These are phyloP conservation scores for Fraxinus excelsior DNA, from an alignment of 257 asterid genomes.

Conservation along the genomic window DNA sequence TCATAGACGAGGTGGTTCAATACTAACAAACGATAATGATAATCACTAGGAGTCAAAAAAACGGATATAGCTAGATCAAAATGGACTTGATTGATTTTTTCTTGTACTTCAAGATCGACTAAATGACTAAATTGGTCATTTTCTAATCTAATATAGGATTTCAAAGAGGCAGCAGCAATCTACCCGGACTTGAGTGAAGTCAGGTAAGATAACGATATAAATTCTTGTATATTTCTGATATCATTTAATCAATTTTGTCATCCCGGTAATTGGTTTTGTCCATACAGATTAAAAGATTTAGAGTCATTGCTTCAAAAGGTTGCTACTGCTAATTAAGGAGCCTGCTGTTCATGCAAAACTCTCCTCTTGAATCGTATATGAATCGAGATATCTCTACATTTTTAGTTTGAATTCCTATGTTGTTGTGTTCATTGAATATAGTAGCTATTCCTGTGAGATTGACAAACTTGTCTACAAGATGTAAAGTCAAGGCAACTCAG, in stretches of 20 bases:
- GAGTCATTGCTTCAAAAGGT: slow-evolving; percentile 59
- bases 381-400: too few relatives aligned
- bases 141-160: slow-evolving; percentile 52
- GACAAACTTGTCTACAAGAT: background rate
- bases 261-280: background rate
- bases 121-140: background rate
- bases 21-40: background rate
- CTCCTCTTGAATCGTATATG: background rate
- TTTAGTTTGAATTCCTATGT: background rate
- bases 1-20: background rate
- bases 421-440: background rate
- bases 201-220: slow-evolving; percentile 42
- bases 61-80: background rate
- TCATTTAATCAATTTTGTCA: background rate
- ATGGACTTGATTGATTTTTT: background rate
- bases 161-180: slow-evolving; percentile 73
- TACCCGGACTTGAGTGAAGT: slow-evolving; percentile 86
- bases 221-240: background rate
- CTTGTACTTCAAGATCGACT: background rate
- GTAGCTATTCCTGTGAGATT: background rate
- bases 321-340: slow-evolving; percentile 44
- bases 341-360: too few relatives aligned
- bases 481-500: background rate
- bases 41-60: background rate
- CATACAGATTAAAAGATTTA: slow-evolving; percentile 69